phyloP scores from a whole-genome alignment of 2,329 filamentous ascomycete species.

The Aspergillus alliaceus region DNA sequence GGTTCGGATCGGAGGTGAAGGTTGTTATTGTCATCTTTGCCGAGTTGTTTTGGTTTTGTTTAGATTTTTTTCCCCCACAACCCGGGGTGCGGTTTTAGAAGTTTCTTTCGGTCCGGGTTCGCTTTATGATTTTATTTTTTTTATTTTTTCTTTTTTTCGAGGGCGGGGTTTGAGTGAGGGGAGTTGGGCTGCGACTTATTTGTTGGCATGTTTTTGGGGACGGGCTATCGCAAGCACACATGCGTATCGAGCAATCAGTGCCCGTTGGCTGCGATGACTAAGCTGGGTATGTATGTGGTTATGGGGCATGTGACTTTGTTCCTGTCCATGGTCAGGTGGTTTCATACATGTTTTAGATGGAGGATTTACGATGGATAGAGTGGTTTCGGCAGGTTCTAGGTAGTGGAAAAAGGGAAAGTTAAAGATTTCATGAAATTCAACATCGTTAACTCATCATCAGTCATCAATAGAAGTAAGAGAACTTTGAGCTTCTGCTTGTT shows the following conservation, averaged over 20 bases:
- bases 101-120: not conserved
- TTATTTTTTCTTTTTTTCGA: too few species aligned
- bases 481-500: not conserved
- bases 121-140: not conserved
- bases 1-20: constrained; percentile 23
- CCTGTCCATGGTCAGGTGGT: not conserved
- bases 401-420: not conserved
- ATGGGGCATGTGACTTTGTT: not conserved
- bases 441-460: constrained; percentile 3
- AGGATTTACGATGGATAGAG: not conserved
- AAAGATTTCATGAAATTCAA: not conserved
- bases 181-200: constrained; percentile 1
- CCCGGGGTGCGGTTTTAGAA: not conserved
- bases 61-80: too few species aligned
- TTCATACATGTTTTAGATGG: not conserved
- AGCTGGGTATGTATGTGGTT: not conserved
- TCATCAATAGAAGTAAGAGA: not conserved
- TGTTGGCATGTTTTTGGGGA: not conserved
- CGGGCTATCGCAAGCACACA: not conserved
- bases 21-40: constrained; percentile 26
- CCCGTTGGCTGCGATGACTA: not conserved
- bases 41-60: constrained; percentile 5
- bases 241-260: not conserved
- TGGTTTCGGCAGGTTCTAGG: not conserved
- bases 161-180: not conserved